Conservation (phyloP, 169 alveolate genomes). For the Plasmodium chabaudi region DNA sequence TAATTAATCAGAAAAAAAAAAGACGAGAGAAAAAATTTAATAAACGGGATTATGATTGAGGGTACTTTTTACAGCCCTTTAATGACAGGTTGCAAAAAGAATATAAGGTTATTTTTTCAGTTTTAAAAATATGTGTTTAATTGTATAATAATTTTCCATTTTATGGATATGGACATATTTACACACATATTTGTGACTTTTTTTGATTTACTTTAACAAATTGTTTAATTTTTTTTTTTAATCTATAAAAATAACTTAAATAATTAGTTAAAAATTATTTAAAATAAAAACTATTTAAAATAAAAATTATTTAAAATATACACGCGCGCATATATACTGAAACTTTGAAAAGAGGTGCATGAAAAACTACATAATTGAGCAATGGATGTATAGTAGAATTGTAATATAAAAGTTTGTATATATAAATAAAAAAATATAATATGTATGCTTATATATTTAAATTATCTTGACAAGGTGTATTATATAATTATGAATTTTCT, state of each 20-base stretch:
- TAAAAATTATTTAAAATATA: constrained; percentile 59
- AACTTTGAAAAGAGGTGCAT: constrained; percentile 43
- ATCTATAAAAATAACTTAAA: constrained; percentile 31
- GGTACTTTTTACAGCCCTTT: background rate
- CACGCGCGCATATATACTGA: constrained; percentile 69
- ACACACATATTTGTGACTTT: background rate
- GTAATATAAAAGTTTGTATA: background rate
- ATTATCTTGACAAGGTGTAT: constrained; percentile 33
- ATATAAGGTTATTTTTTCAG: background rate
- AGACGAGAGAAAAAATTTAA: constrained; percentile 52
- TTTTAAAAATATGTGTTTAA: too few relatives aligned
- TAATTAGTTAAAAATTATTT: constrained; percentile 58
- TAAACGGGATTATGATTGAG: constrained; percentile 44
- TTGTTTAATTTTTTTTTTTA: constrained; percentile 1
- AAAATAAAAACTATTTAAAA: constrained; percentile 46
- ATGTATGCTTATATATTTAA: constrained; percentile 16
- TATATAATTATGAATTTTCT: constrained; percentile 13
- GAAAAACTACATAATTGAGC: constrained; percentile 23
- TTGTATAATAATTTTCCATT: too few relatives aligned
- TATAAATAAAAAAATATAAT: background rate
- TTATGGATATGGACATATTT: background rate
- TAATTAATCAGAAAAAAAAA: constrained; percentile 45
- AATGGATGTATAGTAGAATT: background rate
- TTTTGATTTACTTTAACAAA: constrained; percentile 3
- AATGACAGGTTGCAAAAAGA: background rate